Evolutionary conservation across 768 basidiomycete genomes (phyloP), one percentile per base, ranked within the genome.

Genomic region (Lyophyllum atratum): DNA sequence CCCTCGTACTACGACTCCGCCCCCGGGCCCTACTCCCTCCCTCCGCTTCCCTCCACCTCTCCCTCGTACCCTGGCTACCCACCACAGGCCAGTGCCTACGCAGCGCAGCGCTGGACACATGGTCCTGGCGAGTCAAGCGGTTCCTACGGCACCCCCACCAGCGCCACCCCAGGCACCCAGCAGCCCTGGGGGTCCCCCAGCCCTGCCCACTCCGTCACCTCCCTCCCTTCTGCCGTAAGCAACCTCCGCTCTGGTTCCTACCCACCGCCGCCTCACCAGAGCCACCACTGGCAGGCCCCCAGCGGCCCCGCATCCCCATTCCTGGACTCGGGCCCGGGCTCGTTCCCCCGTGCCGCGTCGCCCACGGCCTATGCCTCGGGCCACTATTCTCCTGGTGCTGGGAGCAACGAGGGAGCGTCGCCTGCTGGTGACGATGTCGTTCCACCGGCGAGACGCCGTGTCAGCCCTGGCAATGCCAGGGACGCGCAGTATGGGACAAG

Each of bases 371-470:
- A 59, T 19, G 17, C 39, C 11, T 39, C 44, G 4, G 28, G 47
- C 19, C 5, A 49, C 1, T 44, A 49, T 26, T 55, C 50, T 0
- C 49, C 54, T 21, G 52, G 57, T 2, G n/a, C 46, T 0, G 58
- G 40, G 22, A 65, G 70, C 43, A 74, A 63, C 52, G 57, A 62
- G 51, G 66, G 62, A 6, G 57, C 67, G 14, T 37, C 34, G 34
- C 34, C 34, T 37, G 34, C 11, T 19, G 66, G 72, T 2, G 59
- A 73, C 58, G 84, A 80, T 62, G 72, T 76, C 45, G 87, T 81
- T 14, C 87, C 82, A 9, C 85, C 80, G 55, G 80, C 84, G 59
- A 77, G 77, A 63, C 81, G 81, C 61, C 78, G 82, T 57, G 74
- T 82, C n/a, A 81, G 83, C 60, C 84, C 85, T 1, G 49, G 22